phyloP scores from a whole-genome alignment of 2,329 filamentous ascomycete species.

The Pseudogymnoascus sp. region DNA sequence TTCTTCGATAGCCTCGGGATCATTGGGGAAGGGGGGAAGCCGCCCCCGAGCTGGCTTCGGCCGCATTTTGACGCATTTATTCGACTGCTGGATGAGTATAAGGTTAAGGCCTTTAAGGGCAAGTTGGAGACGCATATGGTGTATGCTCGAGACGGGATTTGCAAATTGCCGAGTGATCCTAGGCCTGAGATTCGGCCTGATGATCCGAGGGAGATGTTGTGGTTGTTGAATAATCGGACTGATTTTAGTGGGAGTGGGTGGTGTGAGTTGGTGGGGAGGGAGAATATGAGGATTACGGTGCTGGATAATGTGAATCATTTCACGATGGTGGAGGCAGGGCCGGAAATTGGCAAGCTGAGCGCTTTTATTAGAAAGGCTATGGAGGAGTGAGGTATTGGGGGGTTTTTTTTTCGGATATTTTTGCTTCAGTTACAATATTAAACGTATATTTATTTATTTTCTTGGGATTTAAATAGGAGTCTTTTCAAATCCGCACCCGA shows the following conservation, averaged over 20 bases:
- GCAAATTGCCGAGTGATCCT: neutral
- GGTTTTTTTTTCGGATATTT: neutral
- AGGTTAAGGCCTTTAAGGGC: conserved; percentile 21
- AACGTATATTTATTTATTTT: neutral
- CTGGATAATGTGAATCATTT: conserved; percentile 13
- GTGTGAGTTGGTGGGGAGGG: conserved; percentile 7
- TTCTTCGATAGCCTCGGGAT: conserved; percentile 42
- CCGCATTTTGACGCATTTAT: conserved; percentile 46
- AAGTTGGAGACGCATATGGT: conserved; percentile 9
- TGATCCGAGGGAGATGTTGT: neutral
- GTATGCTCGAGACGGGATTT: neutral
- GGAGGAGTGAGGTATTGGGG: neutral
- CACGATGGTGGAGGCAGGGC: conserved; percentile 11
- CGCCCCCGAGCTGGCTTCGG: conserved; percentile 40
- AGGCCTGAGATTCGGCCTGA: neutral
- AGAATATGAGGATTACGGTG: conserved; percentile 2
- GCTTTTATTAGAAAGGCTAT: neutral
- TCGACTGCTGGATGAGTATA: conserved; percentile 39
- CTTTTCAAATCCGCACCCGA: neutral
- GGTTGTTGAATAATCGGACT: conserved; percentile 11
- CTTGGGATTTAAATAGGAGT: neutral
- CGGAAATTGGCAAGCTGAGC: neutral
- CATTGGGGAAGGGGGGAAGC: conserved; percentile 27
- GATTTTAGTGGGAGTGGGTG: conserved; percentile 11
- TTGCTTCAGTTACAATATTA: neutral